Evolutionary conservation across 768 basidiomycete species (phyloP).

Genomic region (Amanita subjunquillea): DNA sequence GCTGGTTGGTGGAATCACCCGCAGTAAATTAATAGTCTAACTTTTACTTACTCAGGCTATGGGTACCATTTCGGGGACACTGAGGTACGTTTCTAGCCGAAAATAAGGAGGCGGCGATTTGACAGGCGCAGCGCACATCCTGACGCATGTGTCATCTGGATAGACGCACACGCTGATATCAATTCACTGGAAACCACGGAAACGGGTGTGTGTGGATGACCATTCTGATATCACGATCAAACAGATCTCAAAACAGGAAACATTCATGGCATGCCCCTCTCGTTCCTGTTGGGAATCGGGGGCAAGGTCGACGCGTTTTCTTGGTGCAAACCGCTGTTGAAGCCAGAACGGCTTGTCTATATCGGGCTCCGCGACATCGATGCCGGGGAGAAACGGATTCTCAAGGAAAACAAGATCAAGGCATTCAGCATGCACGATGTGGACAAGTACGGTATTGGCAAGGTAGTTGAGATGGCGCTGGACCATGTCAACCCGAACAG

Average conservation of each 20-base stretch:
- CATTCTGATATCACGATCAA: neutral
- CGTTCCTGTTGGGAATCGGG: conserved; percentile 72
- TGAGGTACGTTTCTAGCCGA: conserved; percentile 35
- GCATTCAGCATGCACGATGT: conserved; percentile 91
- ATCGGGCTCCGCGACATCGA: conserved; percentile 96
- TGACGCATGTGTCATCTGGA: conserved; percentile 85
- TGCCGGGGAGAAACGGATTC: conserved; percentile 75
- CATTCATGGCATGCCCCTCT: conserved; percentile 96
- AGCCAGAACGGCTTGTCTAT: conserved; percentile 78
- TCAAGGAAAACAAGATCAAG: conserved; percentile 73
- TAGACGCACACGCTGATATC: conserved; percentile 97
- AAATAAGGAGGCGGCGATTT: conserved; percentile 1
- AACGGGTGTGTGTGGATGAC: conserved; percentile 37
- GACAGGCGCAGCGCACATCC: conserved; percentile 45
- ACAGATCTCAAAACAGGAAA: conserved; percentile 45
- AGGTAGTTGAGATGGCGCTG: conserved; percentile 93
- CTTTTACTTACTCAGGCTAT: conserved; percentile 41
- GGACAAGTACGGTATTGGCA: conserved; percentile 85
- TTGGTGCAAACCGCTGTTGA: conserved; percentile 55
- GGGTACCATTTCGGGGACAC: conserved; percentile 89
- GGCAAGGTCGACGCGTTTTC: conserved; percentile 30
- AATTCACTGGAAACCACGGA: conserved; percentile 80
- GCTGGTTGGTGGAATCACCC: conserved; percentile 37
- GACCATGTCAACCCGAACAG: conserved; percentile 86
- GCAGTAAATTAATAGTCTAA: neutral